Percentiles rank a stretch among this genome's conserved stretches.
Evolutionary conservation across 352 stramenopile genomes (phyloP).

Genomic region (Globisporangium nodosum): DNA sequence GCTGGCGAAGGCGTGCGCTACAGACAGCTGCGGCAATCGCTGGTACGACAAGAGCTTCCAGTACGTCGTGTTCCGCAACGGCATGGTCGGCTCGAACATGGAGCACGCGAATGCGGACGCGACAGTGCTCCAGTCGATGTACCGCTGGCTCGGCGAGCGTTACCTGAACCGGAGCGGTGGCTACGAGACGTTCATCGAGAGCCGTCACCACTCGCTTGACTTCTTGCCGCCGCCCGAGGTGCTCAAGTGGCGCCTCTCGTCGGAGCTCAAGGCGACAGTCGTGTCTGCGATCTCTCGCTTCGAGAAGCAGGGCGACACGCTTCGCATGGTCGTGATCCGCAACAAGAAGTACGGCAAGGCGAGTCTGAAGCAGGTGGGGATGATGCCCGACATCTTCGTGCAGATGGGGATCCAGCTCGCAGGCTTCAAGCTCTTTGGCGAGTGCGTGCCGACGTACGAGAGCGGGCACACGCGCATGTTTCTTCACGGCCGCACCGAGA

Average conservation of each 20-base stretch:
- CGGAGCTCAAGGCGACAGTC: conserved; percentile 30
- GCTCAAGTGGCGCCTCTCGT: conserved; percentile 47
- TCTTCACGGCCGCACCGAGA: conserved; percentile 90
- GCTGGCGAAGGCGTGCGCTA: conserved; percentile 51
- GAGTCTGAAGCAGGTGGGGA: conserved; percentile 65
- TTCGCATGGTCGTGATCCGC: conserved; percentile 79
- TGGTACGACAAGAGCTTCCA: conserved; percentile 97
- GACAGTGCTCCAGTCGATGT: conserved; percentile 75
- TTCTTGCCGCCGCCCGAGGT: conserved; percentile 57
- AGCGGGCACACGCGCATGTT: conserved; percentile 92
- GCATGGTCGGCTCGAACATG: conserved; percentile 87
- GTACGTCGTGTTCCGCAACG: conserved; percentile 91
- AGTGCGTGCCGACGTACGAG: conserved; percentile 92
- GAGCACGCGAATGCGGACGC: conserved; percentile 96
- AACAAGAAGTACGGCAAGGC: conserved; percentile 82
- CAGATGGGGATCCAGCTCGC: conserved; percentile 94
- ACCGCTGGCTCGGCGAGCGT: conserved; percentile 50
- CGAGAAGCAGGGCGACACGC: conserved; percentile 48
- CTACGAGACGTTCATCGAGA: conserved; percentile 65
- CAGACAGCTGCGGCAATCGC: conserved; percentile 69
- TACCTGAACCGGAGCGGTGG: conserved; percentile 57
- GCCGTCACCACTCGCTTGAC: conserved; percentile 37
- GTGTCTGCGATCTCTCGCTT: conserved; percentile 53
- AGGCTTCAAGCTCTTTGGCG: conserved; percentile 83
- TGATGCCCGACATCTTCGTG: conserved; percentile 92